Base-by-base conservation (phyloP, 306 rosid species). In the Sindora glabra region DNA sequence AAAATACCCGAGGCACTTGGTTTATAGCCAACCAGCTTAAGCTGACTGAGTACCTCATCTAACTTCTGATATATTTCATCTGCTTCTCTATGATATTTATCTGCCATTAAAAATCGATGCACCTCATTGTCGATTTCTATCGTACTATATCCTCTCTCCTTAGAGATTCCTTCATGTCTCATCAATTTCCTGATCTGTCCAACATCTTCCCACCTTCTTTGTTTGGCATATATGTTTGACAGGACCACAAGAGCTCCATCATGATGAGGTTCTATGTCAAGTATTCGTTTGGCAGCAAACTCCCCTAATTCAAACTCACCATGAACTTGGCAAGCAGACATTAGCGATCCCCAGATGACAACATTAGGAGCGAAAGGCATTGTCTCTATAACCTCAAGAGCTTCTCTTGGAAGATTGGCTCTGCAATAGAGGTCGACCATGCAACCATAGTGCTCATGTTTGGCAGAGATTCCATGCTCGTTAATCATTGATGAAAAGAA, bases 381-480 rank as follows among this genome's bases (percentile, higher is more conserved):
- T 13, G 83, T 65, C 77, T 91, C 97, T 21, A 81, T 70, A 33
- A 91, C 62, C 69, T 79, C 87, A 45, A 84, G 78, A 62, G 96
- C 96, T 59, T 85, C 91, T 55, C 78, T 77, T 70, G 87, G 49
- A 51, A 75, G 73, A 56, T 86, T 84, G 67, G 95, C 96, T 60
- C 95, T 88, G 68, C 97, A 82, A 67, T 64, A 85, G 50, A 87
- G 84, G 74, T 91, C 95, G 49, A 91, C 86, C 95, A 91, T 77
- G 78, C 98, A 87, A 51, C 98, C 98, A 52, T 81, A 91, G 75
- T 91, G 96, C 60, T 83, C 89, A 7, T 68, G 95, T 68, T 75
- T 72, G 22, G 89, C 92, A 82, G 82, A 58, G 51, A 91, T 83
- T 32, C 78, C 75, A 24, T 77, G 67, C 45, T 86, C 89, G 56